These are phyloP conservation scores for Aphelidium insulamus DNA, from an alignment of 371 early-diverging fungal genomes.

Conservation along the genomic window DNA sequence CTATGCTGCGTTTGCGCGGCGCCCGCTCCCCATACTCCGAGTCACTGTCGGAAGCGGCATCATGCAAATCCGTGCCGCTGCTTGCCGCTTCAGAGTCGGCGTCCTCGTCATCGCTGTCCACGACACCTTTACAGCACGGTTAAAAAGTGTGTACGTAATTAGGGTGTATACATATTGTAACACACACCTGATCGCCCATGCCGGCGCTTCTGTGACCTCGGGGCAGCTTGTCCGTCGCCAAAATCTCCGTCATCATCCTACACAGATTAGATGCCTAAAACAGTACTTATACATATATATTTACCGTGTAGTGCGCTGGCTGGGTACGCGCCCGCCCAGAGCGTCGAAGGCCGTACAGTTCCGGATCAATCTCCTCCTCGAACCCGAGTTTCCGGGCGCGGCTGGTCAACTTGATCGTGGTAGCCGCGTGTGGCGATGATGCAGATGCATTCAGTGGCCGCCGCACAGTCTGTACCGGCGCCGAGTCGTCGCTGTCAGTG, in stretches of 20 bases:
- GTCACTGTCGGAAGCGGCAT: slow-evolving; percentile 11
- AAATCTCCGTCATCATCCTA: slow-evolving; percentile 6
- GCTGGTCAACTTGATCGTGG: slow-evolving; percentile 4
- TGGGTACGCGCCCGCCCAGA: slow-evolving; percentile 17
- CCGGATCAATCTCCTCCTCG: slow-evolving; percentile 16
- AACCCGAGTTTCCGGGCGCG: slow-evolving; percentile 6
- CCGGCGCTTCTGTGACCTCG: too few species aligned
- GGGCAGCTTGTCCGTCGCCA: slow-evolving; percentile 9
- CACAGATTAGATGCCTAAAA: too few species aligned
- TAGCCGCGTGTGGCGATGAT: too few species aligned
- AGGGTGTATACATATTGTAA: too few species aligned
- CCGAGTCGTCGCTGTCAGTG: too few species aligned
- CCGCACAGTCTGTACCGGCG: too few species aligned
- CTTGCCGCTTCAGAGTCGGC: slow-evolving; percentile 3
- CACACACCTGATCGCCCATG: too few species aligned
- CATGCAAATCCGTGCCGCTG: slow-evolving; percentile 6
- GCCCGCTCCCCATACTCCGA: slow-evolving; percentile 11
- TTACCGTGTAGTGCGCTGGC: not conserved
- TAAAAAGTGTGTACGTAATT: too few species aligned
- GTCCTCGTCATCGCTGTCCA: slow-evolving; percentile 14
- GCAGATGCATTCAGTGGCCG: too few species aligned
- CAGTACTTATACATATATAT: too few species aligned
- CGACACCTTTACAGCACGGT: too few species aligned
- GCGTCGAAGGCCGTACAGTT: slow-evolving; percentile 24
- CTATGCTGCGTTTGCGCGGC: too few species aligned